phyloP scores from a whole-genome alignment of 75 land plant genomes.

The Ceratopteris richardii region DNA sequence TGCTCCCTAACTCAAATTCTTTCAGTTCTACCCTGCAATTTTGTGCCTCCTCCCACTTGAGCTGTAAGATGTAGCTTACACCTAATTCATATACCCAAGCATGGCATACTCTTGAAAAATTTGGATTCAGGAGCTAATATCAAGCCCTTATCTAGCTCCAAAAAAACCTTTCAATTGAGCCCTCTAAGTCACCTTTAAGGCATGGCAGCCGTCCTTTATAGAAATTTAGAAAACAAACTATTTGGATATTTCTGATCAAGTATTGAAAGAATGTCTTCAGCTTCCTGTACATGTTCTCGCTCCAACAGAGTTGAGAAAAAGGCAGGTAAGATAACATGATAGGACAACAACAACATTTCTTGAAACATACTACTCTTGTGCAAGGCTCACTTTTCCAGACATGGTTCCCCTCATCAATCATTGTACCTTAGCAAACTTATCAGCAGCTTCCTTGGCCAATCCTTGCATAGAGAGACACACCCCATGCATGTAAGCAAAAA shows the following conservation, averaged over 20 bases:
- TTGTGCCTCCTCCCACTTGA: slow-evolving; percentile 34
- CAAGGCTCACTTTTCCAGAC: slow-evolving; percentile 36
- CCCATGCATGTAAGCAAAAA: slow-evolving; percentile 42
- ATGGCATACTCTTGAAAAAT: slow-evolving; percentile 36
- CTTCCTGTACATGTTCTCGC: slow-evolving; percentile 25
- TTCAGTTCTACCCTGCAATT: slow-evolving; percentile 38
- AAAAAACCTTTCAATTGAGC: slow-evolving; percentile 25
- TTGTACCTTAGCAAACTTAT: slow-evolving; percentile 28
- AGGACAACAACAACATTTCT: slow-evolving; percentile 38
- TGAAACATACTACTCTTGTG: slow-evolving; percentile 40
- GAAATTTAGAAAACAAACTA: slow-evolving; percentile 35
- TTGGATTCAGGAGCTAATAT: slow-evolving; percentile 22
- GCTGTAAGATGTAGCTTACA: slow-evolving; percentile 31
- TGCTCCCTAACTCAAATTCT: too few relatives aligned
- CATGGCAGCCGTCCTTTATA: slow-evolving; percentile 34
- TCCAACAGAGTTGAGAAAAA: slow-evolving; percentile 41
- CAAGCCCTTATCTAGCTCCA: slow-evolving; percentile 31
- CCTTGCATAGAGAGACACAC: slow-evolving; percentile 34
- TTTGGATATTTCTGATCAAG: slow-evolving; percentile 20
- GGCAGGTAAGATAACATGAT: slow-evolving; percentile 36
- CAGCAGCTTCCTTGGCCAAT: slow-evolving; percentile 18
- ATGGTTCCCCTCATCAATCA: slow-evolving; percentile 34
- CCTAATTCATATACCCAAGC: slow-evolving; percentile 41
- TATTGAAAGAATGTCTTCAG: slow-evolving; percentile 18
- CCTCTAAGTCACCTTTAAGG: slow-evolving; percentile 26